Evolutionary conservation across 306 rosid species (phyloP), one percentile per base, ranked within the genome.

Genomic region (Aeschynomene evenia): DNA sequence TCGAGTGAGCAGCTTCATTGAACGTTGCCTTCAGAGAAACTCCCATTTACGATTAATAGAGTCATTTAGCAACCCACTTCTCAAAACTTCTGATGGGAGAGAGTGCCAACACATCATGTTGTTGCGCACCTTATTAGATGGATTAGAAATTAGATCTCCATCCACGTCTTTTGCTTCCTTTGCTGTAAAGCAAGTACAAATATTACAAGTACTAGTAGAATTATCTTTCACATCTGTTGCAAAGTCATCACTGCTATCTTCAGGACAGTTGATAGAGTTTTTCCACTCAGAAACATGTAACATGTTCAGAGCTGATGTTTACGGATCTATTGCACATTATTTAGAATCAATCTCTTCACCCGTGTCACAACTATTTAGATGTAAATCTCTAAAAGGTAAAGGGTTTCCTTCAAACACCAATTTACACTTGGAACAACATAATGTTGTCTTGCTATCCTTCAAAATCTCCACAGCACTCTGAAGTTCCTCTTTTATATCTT

Each of bases 381-480:
- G 82, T 69, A 93, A 74, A 84, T 93, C 98, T 72, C 89, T 97
- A 84, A 83, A 80, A 75, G 89, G 78, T 82, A 63, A 56, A 90
- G 82, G 26, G 76, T n/a, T 84, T 77, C 66, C 90, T 76, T 93
- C 90, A 60, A 86, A 81, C 63, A 80, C 72, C 85, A 90, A 24
- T 80, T 82, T 93, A 85, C 98, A 93, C 77, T 88, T 90, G 51
- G 79, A 71, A 78, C 98, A 93, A 79, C 91, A 90, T 57, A 88
- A 65, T 34, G 68, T 42, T 13, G 51, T 66, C 75, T 69, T 19
- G 63, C 69, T 34, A 15, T 73, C 86, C 58, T 54, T 71, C 63
- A 93, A 78, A 76, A 84, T 71, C 39, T 79, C 73, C 67, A 79
- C 80, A 63, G 86, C 89, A 65, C 70, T 74, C 40, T 64, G 70